Evolutionary conservation across 352 stramenopile genomes (phyloP).

Genomic region (Globisporangium viniferum): DNA sequence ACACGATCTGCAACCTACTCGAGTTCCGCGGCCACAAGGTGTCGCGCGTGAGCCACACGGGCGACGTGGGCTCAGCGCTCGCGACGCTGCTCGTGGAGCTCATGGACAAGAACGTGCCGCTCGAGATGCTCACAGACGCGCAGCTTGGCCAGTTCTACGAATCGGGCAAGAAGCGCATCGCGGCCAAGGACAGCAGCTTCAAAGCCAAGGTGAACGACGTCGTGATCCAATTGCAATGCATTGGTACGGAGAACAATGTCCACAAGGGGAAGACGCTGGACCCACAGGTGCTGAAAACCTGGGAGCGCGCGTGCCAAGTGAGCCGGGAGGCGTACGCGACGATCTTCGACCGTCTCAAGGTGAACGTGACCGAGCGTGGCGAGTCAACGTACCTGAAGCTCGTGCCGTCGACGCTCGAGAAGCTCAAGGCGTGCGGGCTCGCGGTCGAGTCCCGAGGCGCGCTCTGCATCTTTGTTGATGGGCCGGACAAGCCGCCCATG

Average conservation of each 20-base stretch:
- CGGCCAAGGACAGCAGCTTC: slow-evolving; percentile 39
- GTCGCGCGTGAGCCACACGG: slow-evolving; percentile 70
- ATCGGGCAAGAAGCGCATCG: slow-evolving; percentile 47
- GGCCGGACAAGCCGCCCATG: slow-evolving; percentile 68
- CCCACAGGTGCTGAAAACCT: slow-evolving; percentile 39
- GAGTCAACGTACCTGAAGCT: slow-evolving; percentile 78
- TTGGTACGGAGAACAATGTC: slow-evolving; percentile 23
- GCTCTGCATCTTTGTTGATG: slow-evolving; percentile 73
- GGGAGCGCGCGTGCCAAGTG: slow-evolving; percentile 65
- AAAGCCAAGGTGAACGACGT: slow-evolving; percentile 64
- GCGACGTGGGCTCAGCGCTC: slow-evolving; percentile 73
- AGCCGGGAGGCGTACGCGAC: slow-evolving; percentile 59
- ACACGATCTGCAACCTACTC: slow-evolving; percentile 78
- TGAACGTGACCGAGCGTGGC: slow-evolving; percentile 61
- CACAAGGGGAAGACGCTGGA: slow-evolving; percentile 26
- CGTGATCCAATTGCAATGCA: slow-evolving; percentile 69
- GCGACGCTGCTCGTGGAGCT: slow-evolving; percentile 74
- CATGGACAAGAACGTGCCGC: slow-evolving; percentile 43
- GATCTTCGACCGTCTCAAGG: slow-evolving; percentile 67
- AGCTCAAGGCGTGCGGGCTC: slow-evolving; percentile 43
- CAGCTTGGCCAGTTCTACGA: slow-evolving; percentile 72
- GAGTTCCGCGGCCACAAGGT: slow-evolving; percentile 78
- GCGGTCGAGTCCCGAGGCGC: slow-evolving; percentile 59
- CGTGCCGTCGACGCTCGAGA: slow-evolving; percentile 41
- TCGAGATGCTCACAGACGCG: slow-evolving; percentile 52